These are phyloP conservation scores for Agastache rugosa DNA, from an alignment of 257 asterid species.

Conservation along the genomic window DNA sequence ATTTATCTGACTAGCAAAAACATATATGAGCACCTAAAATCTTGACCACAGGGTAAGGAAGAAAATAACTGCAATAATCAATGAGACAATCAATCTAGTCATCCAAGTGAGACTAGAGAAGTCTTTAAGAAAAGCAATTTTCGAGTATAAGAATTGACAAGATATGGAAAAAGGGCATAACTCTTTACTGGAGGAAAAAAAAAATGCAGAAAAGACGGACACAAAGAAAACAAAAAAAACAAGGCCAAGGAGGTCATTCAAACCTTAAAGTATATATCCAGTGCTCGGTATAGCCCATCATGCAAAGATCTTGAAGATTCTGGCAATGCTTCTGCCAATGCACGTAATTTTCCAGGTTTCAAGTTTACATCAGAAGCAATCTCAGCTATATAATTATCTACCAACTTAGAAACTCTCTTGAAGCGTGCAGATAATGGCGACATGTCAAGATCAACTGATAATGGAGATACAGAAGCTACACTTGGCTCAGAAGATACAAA, in stretches of 20 bases:
- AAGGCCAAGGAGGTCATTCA: constrained; percentile 23
- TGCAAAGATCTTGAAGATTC: constrained; percentile 87
- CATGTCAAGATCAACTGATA: constrained; percentile 55
- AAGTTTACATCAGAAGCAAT: constrained; percentile 92
- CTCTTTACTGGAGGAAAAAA: not conserved
- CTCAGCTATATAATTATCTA: constrained; percentile 86
- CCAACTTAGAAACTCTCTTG: constrained; percentile 79
- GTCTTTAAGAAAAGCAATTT: not conserved
- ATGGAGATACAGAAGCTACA: constrained; percentile 50
- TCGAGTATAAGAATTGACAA: not conserved
- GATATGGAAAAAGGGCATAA: not conserved
- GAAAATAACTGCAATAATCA: too few relatives aligned
- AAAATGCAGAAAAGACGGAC: not conserved
- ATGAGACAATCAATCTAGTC: too few relatives aligned
- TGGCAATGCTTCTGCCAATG: constrained; percentile 83
- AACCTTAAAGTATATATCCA: constrained; percentile 91
- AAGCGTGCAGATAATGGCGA: constrained; percentile 67
- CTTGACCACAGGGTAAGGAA: too few relatives aligned
- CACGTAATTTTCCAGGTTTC: constrained; percentile 75
- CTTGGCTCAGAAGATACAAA: constrained; percentile 65
- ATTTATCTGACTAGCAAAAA: too few relatives aligned
- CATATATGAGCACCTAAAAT: too few relatives aligned
- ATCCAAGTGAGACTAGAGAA: too few relatives aligned
- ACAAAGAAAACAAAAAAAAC: constrained; percentile 4
- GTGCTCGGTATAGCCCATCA: constrained; percentile 92